Evolutionary conservation across 352 stramenopile species (phyloP).

Genomic region (Phytopythium vexans): DNA sequence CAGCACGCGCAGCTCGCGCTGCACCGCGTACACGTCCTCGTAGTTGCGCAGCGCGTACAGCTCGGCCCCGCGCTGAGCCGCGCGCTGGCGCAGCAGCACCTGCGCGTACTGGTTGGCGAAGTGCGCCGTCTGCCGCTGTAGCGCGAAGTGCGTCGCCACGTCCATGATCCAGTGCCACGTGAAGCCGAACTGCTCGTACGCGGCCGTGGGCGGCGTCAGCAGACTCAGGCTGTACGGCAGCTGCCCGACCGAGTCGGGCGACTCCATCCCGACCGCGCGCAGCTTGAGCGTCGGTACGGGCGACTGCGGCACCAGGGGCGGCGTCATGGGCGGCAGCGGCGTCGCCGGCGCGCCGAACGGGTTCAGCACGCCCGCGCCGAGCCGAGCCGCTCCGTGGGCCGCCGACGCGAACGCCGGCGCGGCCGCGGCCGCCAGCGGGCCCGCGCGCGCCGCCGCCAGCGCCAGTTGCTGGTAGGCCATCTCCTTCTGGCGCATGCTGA

Average conservation of each 20-base stretch:
- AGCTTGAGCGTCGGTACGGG: constrained; percentile 12
- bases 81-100: constrained; percentile 62
- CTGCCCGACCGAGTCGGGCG: constrained; percentile 53
- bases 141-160: constrained; percentile 58
- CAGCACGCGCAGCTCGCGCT: constrained; percentile 58
- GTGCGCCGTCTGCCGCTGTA: constrained; percentile 77
- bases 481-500: constrained; percentile 81
- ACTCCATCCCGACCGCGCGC: constrained; percentile 14
- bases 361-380: constrained; percentile 3
- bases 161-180: constrained; percentile 76
- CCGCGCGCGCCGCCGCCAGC: constrained; percentile 19
- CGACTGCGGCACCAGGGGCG: constrained; percentile 23
- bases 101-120: constrained; percentile 77
- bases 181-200: constrained; percentile 77
- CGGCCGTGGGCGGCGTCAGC: constrained; percentile 20
- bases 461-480: constrained; percentile 75
- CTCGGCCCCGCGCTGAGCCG: constrained; percentile 28
- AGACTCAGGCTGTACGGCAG: constrained; percentile 26
- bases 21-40: constrained; percentile 47
- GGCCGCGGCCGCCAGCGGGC: constrained; percentile 10
- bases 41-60: constrained; percentile 32
- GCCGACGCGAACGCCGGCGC: constrained; percentile 4
- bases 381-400: not conserved
- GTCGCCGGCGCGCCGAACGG: constrained; percentile 1
- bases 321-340: constrained; percentile 1